These are phyloP conservation scores for Phytophthora cryptogea DNA, from an alignment of 352 stramenopile genomes.

Conservation along the genomic window DNA sequence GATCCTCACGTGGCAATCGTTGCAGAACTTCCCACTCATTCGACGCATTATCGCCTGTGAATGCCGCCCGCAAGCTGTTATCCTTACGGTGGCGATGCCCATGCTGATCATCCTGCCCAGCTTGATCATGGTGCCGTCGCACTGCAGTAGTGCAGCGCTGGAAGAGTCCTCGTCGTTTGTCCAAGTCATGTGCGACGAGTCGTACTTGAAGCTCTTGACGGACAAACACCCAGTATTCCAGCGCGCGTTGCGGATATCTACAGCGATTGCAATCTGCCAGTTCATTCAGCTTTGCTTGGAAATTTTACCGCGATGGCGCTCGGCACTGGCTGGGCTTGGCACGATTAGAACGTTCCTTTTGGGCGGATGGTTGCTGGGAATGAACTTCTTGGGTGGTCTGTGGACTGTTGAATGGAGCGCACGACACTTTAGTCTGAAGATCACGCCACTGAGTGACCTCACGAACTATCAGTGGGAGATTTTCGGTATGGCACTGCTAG, in stretches of 20 bases:
- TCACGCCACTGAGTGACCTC: constrained; percentile 74
- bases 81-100: constrained; percentile 72
- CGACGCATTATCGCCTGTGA: constrained; percentile 82
- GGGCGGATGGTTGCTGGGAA: constrained; percentile 54
- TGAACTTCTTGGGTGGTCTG: constrained; percentile 66
- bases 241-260: constrained; percentile 76
- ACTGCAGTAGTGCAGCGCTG: constrained; percentile 43
- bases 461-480: constrained; percentile 77
- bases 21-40: constrained; percentile 88
- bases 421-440: constrained; percentile 66
- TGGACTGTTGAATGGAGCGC: constrained; percentile 83
- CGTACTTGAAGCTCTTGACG: constrained; percentile 84
- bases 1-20: constrained; percentile 90
- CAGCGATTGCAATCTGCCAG: constrained; percentile 80
- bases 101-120: constrained; percentile 78
- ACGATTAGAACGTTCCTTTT: constrained; percentile 59
- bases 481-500: constrained; percentile 79
- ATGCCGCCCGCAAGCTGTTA: constrained; percentile 77
- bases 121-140: constrained; percentile 74
- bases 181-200: constrained; percentile 76
- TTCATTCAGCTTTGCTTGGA: constrained; percentile 88
- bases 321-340: constrained; percentile 57
- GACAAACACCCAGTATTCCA: constrained; percentile 86
- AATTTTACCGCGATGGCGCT: constrained; percentile 77
- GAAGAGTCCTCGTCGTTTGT: constrained; percentile 40